Percentiles rank a stretch among this genome's conserved stretches.
phyloP scores from a whole-genome alignment of 2,329 filamentous ascomycete species.

The Dendrostoma leiphaemia region DNA sequence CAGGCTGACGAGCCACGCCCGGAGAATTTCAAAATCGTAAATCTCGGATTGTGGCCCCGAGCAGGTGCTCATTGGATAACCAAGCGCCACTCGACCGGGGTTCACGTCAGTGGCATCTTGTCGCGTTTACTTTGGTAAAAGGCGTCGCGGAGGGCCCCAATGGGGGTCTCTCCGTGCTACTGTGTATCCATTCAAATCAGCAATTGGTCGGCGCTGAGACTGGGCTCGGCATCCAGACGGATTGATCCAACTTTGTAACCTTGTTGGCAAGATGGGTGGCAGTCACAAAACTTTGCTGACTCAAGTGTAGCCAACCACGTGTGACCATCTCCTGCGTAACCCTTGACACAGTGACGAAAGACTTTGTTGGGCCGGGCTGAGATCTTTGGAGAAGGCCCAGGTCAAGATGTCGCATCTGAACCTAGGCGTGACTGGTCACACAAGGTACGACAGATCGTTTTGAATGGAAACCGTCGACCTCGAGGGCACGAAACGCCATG shows the following conservation, averaged over 20 bases:
- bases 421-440: not conserved
- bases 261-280: not conserved
- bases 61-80: slow-evolving; percentile 3
- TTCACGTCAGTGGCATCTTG: slow-evolving; percentile 12
- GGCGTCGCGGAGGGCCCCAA: slow-evolving; percentile 15
- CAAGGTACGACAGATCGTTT: no score
- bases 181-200: no score
- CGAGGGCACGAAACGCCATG: no score
- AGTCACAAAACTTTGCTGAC: slow-evolving; percentile 14
- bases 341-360: slow-evolving; percentile 2
- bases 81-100: slow-evolving; percentile 8
- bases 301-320: slow-evolving; percentile 1
- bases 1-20: not conserved
- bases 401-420: not conserved
- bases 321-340: not conserved
- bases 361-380: slow-evolving; percentile 2
- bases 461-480: no score
- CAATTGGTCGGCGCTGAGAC: not conserved
- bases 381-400: not conserved
- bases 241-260: not conserved
- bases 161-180: no score
- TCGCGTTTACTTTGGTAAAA: slow-evolving; percentile 13
- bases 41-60: not conserved
- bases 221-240: not conserved
- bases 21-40: not conserved